A percentile compares a stretch with the other conserved stretches of the same genome.
Conservation (phyloP, 139 green algal species). For the Micractinium sp. region DNA sequence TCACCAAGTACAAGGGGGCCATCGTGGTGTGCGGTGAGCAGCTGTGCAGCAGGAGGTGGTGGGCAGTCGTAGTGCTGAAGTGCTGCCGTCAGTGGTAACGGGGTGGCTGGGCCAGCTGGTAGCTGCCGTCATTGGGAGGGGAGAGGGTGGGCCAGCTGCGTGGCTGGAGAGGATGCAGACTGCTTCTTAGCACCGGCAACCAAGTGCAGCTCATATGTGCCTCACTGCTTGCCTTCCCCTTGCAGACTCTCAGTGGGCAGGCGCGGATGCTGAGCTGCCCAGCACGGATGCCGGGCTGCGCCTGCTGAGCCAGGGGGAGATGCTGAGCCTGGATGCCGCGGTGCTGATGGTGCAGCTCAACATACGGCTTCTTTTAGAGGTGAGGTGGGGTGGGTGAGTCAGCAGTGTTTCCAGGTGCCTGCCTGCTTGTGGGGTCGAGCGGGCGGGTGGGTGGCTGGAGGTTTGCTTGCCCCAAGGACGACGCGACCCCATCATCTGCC, state of each 20-base stretch:
- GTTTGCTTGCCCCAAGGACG: too few species aligned
- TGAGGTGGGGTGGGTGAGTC: not conserved
- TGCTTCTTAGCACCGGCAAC: not conserved
- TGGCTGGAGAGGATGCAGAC: too few species aligned
- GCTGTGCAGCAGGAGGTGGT: too few species aligned
- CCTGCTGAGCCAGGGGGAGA: slow-evolving; percentile 40
- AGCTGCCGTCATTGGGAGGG: too few species aligned
- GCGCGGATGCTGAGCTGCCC: not conserved
- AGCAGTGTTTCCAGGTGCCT: too few species aligned
- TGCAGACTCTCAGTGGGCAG: slow-evolving; percentile 19
- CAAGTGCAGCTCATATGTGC: not conserved
- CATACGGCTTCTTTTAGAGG: slow-evolving; percentile 60
- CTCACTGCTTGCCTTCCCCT: not conserved
- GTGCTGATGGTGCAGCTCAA: slow-evolving; percentile 66
- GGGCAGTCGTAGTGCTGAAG: too few species aligned
- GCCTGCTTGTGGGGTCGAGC: too few species aligned
- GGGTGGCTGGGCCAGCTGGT: too few species aligned
- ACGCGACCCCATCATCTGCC: too few species aligned
- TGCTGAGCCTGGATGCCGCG: slow-evolving; percentile 63
- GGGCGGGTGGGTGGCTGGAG: too few species aligned
- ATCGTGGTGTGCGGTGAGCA: slow-evolving; percentile 29
- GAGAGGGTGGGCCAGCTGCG: too few species aligned
- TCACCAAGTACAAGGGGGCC: slow-evolving; percentile 17
- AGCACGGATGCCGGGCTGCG: not conserved
- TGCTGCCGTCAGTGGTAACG: too few species aligned